Conservation (phyloP, 257 asterid genomes). For the Leptodermis oblonga region DNA sequence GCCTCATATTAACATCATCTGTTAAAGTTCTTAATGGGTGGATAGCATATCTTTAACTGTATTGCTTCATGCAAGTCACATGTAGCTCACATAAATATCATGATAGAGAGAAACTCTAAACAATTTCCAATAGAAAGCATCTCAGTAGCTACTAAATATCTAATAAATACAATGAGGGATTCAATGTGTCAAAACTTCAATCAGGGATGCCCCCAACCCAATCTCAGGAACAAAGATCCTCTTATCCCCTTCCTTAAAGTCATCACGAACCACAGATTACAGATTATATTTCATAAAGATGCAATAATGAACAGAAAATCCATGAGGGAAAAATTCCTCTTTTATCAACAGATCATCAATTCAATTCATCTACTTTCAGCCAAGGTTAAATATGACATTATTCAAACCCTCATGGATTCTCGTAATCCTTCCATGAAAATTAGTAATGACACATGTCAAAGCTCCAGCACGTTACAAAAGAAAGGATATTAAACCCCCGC, state of each 20-base stretch:
- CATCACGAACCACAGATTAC: neutral
- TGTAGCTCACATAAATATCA: no score
- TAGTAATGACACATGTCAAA: neutral
- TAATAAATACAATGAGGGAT: neutral
- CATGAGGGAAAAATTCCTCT: neutral
- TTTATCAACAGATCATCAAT: neutral
- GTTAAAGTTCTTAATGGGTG: neutral
- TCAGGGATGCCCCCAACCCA: neutral
- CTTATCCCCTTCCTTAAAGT: neutral
- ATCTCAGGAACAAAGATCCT: neutral
- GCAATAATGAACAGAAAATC: neutral
- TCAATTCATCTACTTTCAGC: neutral
- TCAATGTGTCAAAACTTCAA: neutral
- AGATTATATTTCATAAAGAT: neutral
- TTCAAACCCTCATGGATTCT: neutral
- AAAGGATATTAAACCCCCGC: neutral
- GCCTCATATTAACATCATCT: neutral
- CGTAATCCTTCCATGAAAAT: neutral
- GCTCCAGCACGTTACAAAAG: neutral
- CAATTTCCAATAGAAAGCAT: neutral
- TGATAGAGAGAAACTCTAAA: neutral
- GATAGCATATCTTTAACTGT: neutral
- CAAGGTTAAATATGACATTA: neutral
- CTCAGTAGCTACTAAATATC: neutral
- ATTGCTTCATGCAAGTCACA: neutral